These are phyloP conservation scores for Guillardia theta DNA, from an alignment of 78 protist species.

Conservation along the genomic window DNA sequence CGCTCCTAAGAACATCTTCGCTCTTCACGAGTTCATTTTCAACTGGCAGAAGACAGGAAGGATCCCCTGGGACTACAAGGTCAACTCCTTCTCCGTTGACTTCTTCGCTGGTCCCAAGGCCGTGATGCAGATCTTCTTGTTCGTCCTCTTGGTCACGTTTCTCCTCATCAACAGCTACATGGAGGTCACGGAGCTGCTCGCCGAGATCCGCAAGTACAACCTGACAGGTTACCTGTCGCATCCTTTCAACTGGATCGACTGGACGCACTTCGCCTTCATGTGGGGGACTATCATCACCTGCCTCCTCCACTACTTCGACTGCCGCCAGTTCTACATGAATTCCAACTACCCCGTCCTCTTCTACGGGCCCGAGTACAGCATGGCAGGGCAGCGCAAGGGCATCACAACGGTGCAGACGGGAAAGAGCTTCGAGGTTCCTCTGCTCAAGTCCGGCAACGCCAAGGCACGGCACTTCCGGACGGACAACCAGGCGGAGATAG, in stretches of 20 bases:
- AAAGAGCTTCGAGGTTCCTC: too few relatives aligned
- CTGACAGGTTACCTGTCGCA: background rate
- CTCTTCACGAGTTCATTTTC: background rate
- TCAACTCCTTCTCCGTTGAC: background rate
- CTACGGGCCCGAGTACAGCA: too few relatives aligned
- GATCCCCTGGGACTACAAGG: background rate
- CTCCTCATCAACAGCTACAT: background rate
- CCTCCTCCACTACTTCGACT: background rate
- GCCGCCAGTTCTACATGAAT: too few relatives aligned
- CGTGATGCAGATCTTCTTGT: background rate
- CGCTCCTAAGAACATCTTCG: background rate
- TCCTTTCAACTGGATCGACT: background rate
- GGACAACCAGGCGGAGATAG: background rate
- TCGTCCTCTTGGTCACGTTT: too few relatives aligned
- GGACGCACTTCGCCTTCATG: background rate
- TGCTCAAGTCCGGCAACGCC: too few relatives aligned
- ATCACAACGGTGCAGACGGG: too few relatives aligned
- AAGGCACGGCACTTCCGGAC: too few relatives aligned
- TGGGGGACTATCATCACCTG: background rate
- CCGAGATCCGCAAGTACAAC: background rate
- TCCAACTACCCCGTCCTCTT: too few relatives aligned
- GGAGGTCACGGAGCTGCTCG: background rate
- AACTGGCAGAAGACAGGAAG: background rate
- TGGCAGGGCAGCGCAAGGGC: too few relatives aligned
- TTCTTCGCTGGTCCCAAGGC: background rate